Percentiles rank a stretch among this genome's conserved stretches.
phyloP scores from a whole-genome alignment of 2,329 filamentous ascomycete genomes.

The Penicillium sp. region DNA sequence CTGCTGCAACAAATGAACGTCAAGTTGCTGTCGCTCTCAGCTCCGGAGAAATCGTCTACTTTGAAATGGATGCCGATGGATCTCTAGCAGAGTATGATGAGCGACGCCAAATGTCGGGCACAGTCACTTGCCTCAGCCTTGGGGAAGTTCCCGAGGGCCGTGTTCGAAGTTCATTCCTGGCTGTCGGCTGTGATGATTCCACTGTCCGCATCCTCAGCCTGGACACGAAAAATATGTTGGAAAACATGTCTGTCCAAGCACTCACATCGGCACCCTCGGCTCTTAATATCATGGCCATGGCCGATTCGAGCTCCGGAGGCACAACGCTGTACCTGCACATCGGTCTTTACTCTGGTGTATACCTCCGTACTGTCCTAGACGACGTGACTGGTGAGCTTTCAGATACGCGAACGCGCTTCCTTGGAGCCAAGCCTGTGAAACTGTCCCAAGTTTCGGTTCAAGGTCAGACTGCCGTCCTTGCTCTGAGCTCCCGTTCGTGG shows the following conservation, averaged over 20 bases:
- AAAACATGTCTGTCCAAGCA: conserved; percentile 92
- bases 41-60: conserved; percentile 96
- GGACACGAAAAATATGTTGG: conserved; percentile 84
- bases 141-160: conserved; percentile 90
- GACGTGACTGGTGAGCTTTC: conserved; percentile 94
- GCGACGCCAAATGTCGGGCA: conserved; percentile 91
- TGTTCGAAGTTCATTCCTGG: conserved; percentile 85
- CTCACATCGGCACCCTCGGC: conserved; percentile 87
- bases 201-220: conserved; percentile 91
- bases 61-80: conserved; percentile 93
- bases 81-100: conserved; percentile 92
- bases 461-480: conserved; percentile 80
- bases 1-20: conserved; percentile 86
- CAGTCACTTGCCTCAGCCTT: conserved; percentile 90
- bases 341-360: conserved; percentile 91
- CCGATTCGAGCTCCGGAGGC: conserved; percentile 85
- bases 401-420: conserved; percentile 90
- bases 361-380: conserved; percentile 90
- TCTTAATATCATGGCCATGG: conserved; percentile 90
- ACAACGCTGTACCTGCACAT: conserved; percentile 94
- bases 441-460: conserved; percentile 90
- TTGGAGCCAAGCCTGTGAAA: conserved; percentile 86
- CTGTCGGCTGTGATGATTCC: conserved; percentile 94
- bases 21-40: conserved; percentile 94
- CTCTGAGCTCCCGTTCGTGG: conserved; percentile 92